phyloP scores from a whole-genome alignment of 2,329 filamentous ascomycete species.

The Septoria linicola region DNA sequence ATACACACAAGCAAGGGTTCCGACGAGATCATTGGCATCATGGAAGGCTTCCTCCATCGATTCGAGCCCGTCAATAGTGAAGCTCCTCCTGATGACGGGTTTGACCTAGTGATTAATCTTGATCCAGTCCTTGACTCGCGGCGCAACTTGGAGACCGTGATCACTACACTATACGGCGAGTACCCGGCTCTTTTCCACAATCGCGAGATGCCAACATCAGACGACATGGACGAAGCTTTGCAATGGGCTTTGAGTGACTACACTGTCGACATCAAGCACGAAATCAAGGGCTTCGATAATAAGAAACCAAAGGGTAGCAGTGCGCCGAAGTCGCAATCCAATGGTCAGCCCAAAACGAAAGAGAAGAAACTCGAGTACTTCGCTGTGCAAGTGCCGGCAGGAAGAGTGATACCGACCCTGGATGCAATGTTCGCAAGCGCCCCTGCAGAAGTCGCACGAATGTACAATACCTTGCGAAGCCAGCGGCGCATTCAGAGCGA shows the following conservation, averaged over 20 bases:
- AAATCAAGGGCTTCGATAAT: conserved; percentile 59
- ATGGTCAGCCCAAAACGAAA: conserved; percentile 46
- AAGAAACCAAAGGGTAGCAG: conserved; percentile 39
- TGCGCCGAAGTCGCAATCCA: conserved; percentile 33
- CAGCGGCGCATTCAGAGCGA: conserved; percentile 73
- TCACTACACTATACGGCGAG: conserved; percentile 67
- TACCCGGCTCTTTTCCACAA: conserved; percentile 73
- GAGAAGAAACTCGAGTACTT: conserved; percentile 64
- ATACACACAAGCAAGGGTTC: conserved; percentile 79
- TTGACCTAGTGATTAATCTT: conserved; percentile 82
- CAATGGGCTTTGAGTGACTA: conserved; percentile 73
- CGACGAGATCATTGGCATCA: conserved; percentile 78
- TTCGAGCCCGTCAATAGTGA: conserved; percentile 75
- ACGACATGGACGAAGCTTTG: conserved; percentile 79
- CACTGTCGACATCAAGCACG: conserved; percentile 71
- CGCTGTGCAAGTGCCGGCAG: conserved; percentile 55
- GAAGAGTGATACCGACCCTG: conserved; percentile 58
- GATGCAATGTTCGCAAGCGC: conserved; percentile 66
- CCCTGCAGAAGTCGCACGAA: conserved; percentile 55
- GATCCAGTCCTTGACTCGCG: conserved; percentile 76
- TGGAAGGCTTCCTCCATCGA: conserved; percentile 87
- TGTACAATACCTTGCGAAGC: conserved; percentile 75
- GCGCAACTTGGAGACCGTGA: conserved; percentile 77
- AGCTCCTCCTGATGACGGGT: conserved; percentile 71
- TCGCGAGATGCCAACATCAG: conserved; percentile 62